These are phyloP conservation scores for Scolecobasidium constrictum DNA, from an alignment of 2,329 filamentous ascomycete species.

Conservation along the genomic window DNA sequence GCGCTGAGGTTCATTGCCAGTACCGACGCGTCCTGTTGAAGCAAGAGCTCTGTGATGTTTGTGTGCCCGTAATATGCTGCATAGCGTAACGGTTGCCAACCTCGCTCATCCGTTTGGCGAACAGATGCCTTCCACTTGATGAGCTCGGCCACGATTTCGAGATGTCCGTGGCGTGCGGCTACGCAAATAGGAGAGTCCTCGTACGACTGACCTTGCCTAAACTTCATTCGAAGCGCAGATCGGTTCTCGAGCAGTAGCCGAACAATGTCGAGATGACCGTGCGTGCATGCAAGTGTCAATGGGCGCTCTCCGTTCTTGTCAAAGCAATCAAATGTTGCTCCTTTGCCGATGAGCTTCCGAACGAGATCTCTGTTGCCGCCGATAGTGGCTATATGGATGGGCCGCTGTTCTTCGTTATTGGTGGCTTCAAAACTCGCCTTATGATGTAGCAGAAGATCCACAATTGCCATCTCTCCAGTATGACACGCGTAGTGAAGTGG, in stretches of 20 bases:
- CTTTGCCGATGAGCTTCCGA: conserved; percentile 21
- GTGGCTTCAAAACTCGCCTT: conserved; percentile 25
- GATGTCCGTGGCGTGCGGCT: conserved; percentile 24
- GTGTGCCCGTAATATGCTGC: conserved; percentile 27
- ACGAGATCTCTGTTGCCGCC: conserved; percentile 20
- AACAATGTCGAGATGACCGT: conserved; percentile 24
- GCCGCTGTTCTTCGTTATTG: conserved; percentile 18
- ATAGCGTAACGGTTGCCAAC: conserved; percentile 27
- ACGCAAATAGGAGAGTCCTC: conserved; percentile 29
- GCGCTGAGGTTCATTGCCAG: conserved; percentile 8
- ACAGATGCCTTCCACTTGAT: conserved; percentile 23
- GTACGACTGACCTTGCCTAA: conserved; percentile 16
- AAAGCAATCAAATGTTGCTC: conserved; percentile 22
- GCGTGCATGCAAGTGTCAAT: conserved; percentile 21
- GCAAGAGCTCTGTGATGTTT: conserved; percentile 22
- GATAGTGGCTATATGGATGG: conserved; percentile 24
- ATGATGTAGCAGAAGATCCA: conserved; percentile 22
- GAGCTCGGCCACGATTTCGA: conserved; percentile 21
- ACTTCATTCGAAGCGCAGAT: conserved; percentile 16
- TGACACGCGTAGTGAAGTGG: conserved; percentile 29
- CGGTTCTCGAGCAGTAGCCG: conserved; percentile 23
- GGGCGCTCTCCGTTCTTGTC: conserved; percentile 23
- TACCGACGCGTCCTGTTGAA: conserved; percentile 15
- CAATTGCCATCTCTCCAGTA: conserved; percentile 19
- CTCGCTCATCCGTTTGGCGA: conserved; percentile 23